Evolutionary conservation across 345 rosid genomes (phyloP).

Genomic region (Heritiera littoralis): DNA sequence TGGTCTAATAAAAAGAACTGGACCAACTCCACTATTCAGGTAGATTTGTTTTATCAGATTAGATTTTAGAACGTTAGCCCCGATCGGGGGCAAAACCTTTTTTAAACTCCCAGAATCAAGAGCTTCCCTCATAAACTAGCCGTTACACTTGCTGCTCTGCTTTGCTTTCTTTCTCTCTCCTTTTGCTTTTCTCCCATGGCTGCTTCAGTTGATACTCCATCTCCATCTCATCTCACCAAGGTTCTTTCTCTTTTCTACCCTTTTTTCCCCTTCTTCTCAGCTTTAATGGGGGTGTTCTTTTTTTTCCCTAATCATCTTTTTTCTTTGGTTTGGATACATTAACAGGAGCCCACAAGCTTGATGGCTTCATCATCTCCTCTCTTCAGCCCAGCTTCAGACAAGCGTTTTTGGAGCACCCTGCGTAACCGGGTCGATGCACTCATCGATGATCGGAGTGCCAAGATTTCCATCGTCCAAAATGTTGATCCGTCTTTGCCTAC

Average conservation of each 20-base stretch:
- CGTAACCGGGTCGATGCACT: slow-evolving; percentile 40
- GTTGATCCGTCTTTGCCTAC: slow-evolving; percentile 17
- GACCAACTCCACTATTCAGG: slow-evolving; percentile 10
- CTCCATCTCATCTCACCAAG: slow-evolving; percentile 37
- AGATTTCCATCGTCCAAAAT: slow-evolving; percentile 18
- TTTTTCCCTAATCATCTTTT: neutral
- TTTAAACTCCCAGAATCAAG: slow-evolving; percentile 37
- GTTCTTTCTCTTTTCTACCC: slow-evolving; percentile 21
- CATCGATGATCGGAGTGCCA: slow-evolving; percentile 29
- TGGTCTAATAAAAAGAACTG: slow-evolving; percentile 17
- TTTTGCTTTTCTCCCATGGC: slow-evolving; percentile 34
- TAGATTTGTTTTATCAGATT: neutral
- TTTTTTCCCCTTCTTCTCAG: neutral
- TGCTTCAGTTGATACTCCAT: slow-evolving; percentile 53
- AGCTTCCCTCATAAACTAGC: slow-evolving; percentile 47
- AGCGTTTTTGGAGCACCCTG: slow-evolving; percentile 40
- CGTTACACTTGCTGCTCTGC: slow-evolving; percentile 38
- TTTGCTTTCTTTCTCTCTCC: slow-evolving; percentile 17
- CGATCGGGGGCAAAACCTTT: slow-evolving; percentile 24
- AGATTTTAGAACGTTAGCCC: slow-evolving; percentile 47
- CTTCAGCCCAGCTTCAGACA: slow-evolving; percentile 39
- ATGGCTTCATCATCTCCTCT: slow-evolving; percentile 28
- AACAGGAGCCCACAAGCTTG: slow-evolving; percentile 26
- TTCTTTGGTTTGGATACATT: neutral
- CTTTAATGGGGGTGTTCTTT: neutral